Evolutionary conservation across 2,329 filamentous ascomycete genomes (phyloP).

Genomic region (Allantophomopsis lycopodina): DNA sequence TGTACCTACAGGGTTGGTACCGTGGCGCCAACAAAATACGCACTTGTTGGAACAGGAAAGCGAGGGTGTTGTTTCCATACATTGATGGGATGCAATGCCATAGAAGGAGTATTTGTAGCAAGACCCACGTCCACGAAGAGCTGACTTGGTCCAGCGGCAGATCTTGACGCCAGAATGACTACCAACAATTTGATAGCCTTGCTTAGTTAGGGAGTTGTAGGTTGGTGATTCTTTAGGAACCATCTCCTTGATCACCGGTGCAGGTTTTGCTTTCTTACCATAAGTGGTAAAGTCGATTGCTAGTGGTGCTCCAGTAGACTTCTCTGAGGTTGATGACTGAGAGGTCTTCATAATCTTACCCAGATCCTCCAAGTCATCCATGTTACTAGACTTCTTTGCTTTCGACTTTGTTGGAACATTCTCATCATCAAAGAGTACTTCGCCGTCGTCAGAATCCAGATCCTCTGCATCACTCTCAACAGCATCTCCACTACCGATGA

Average conservation of each 20-base stretch:
- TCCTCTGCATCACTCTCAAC: slow-evolving; percentile 72
- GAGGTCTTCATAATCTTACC: slow-evolving; percentile 46
- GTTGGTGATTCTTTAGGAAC: slow-evolving; percentile 85
- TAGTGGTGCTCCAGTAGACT: slow-evolving; percentile 32
- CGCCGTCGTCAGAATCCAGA: slow-evolving; percentile 36
- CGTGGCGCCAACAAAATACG: slow-evolving; percentile 97
- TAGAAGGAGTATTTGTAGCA: slow-evolving; percentile 99
- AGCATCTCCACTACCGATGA: slow-evolving; percentile 67
- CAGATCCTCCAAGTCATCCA: slow-evolving; percentile 80
- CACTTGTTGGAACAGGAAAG: slow-evolving; percentile 97
- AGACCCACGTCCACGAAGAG: slow-evolving; percentile 79
- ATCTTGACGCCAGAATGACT: slow-evolving; percentile 96
- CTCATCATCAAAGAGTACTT: slow-evolving; percentile 33
- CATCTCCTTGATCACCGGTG: slow-evolving; percentile 66
- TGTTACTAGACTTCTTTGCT: slow-evolving; percentile 27
- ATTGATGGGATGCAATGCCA: slow-evolving; percentile 89
- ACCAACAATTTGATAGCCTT: slow-evolving; percentile 91
- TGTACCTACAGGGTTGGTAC: slow-evolving; percentile 91
- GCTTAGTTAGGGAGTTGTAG: slow-evolving; percentile 79
- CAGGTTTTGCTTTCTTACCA: slow-evolving; percentile 31
- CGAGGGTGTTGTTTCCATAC: slow-evolving; percentile 95
- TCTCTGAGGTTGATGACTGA: slow-evolving; percentile 16
- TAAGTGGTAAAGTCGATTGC: slow-evolving; percentile 81
- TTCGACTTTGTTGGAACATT: slow-evolving; percentile 24
- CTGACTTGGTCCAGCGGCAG: slow-evolving; percentile 97